Percentiles rank a stretch among this genome's conserved stretches.
Conservation (phyloP, 2,329 filamentous ascomycete genomes). For the Ascochyta clinopodiicola region DNA sequence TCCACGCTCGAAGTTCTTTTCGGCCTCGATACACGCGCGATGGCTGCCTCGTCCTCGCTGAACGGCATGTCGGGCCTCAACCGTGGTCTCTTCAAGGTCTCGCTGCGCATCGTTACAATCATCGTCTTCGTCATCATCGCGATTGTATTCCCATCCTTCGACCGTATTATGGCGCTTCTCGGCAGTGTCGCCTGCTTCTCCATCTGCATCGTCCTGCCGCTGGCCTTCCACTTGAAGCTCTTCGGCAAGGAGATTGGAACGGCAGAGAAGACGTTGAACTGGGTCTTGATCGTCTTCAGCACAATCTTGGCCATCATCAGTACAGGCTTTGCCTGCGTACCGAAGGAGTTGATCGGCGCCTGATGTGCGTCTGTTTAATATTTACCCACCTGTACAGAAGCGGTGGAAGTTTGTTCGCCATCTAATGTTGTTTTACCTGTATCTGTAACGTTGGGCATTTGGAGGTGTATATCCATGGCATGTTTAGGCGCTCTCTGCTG, state of each 20-base stretch:
- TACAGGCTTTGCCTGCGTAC: slow-evolving; percentile 87
- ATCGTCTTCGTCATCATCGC: slow-evolving; percentile 78
- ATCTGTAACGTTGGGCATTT: slow-evolving; percentile 3
- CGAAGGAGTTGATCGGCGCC: slow-evolving; percentile 61
- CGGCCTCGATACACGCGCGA: slow-evolving; percentile 69
- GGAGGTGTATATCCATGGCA: slow-evolving; percentile 15
- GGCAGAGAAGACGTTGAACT: slow-evolving; percentile 71
- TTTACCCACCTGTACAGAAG: background rate
- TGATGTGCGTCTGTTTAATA: background rate
- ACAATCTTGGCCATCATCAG: slow-evolving; percentile 74
- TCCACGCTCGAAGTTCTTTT: slow-evolving; percentile 81
- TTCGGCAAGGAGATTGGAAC: slow-evolving; percentile 75
- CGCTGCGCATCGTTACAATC: slow-evolving; percentile 70
- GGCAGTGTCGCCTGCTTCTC: slow-evolving; percentile 90
- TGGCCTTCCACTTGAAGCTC: slow-evolving; percentile 88
- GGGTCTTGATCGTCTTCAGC: slow-evolving; percentile 72
- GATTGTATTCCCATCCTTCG: slow-evolving; percentile 77
- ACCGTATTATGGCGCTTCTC: slow-evolving; percentile 89
- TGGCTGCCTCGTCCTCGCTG: slow-evolving; percentile 58
- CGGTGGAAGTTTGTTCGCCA: background rate
- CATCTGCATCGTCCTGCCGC: slow-evolving; percentile 89
- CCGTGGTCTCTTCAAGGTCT: slow-evolving; percentile 64
- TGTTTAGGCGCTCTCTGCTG: slow-evolving; percentile 7
- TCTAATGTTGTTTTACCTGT: background rate
- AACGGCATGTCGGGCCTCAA: slow-evolving; percentile 63